These are phyloP conservation scores for Cubamyces lactineus DNA, from an alignment of 768 basidiomycete genomes.

Conservation along the genomic window DNA sequence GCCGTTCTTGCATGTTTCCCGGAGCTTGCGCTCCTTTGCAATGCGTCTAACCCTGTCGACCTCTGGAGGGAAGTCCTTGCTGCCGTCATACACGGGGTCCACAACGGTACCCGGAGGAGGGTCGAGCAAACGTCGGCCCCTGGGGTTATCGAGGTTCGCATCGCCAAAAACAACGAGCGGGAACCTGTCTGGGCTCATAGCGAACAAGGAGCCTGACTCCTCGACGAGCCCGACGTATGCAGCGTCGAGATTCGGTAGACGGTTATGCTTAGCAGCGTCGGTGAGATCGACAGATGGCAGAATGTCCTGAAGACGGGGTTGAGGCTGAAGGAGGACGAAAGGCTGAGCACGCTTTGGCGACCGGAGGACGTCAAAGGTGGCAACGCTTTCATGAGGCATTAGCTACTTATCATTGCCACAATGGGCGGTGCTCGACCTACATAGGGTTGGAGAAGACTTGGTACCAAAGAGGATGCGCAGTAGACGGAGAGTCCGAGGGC, in stretches of 20 bases:
- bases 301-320: slow-evolving; percentile 72
- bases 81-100: slow-evolving; percentile 21
- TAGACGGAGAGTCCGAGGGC: slow-evolving; percentile 35
- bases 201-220: slow-evolving; percentile 75
- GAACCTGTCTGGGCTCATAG: slow-evolving; percentile 80
- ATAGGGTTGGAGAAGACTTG: slow-evolving; percentile 64
- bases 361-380: slow-evolving; percentile 77
- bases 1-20: slow-evolving; percentile 43
- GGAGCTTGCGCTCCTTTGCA: slow-evolving; percentile 44
- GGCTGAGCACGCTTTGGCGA: slow-evolving; percentile 54
- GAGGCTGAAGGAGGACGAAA: slow-evolving; percentile 88
- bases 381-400: slow-evolving; percentile 56
- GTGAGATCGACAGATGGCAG: slow-evolving; percentile 51
- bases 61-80: slow-evolving; percentile 41
- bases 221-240: slow-evolving; percentile 85
- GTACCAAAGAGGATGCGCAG: slow-evolving; percentile 58
- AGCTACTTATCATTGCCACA: neutral
- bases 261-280: slow-evolving; percentile 37
- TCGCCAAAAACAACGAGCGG: slow-evolving; percentile 81
- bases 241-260: slow-evolving; percentile 56
- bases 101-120: slow-evolving; percentile 35
- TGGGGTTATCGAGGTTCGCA: slow-evolving; percentile 32
- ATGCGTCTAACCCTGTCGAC: slow-evolving; percentile 47
- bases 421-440: slow-evolving; percentile 45
- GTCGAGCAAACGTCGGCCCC: slow-evolving; percentile 35